Base-by-base conservation (phyloP, 495 filamentous ascomycete species). In the Neurospora cerealis region DNA sequence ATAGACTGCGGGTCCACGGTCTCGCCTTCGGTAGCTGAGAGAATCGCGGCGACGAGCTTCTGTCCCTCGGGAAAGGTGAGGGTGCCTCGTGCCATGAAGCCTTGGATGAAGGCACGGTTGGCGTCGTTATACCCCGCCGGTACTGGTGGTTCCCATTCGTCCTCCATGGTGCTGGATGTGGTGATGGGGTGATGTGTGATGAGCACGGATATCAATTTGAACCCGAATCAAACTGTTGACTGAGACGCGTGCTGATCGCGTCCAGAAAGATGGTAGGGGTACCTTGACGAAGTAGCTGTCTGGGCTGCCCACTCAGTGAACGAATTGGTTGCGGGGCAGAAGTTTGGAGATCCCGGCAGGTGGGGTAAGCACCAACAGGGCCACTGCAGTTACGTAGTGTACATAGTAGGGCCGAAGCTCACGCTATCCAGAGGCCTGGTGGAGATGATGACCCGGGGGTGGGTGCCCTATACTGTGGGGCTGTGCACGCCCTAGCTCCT, bases 101-200 rank as follows among this genome's bases (percentile, higher is more conserved):
- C 93, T 84, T 99, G 96, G 1, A 98, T 83, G 78, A 99, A 97
- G n/a, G 95, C 94, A 66, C 93, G 92, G 80, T 98, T 93, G 77
- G 86, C 85, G 78, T 97, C 88, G 80, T 80, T 76, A 74, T 83
- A 85, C 28, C 79, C 76, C 17, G 81, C 69, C 13, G 80, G 73
- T 32, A 79, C 2, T 17, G 75, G 75, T 17, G 78, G 77, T n/a
- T 77, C 74, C 79, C 79, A 81, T 2, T 77, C 75, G 54, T 77
- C 73, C 37, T 76, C 80, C 77, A 79, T 79, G 28, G 8, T 36
- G 39, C n/a, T 71, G 32, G 38, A 24, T 37, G 40, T 38, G 34
- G 54, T 9, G 41, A 62, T 62, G 54, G 24, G 24, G 24, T 32
- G 13, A 24, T 32, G 48, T 9, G 28, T 62, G n/a, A n/a, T n/a